Percentiles rank a stretch among this genome's conserved stretches.
These are phyloP conservation scores for Mediolabrus comicus DNA, from an alignment of 108 stramenopile species.

Conservation along the genomic window DNA sequence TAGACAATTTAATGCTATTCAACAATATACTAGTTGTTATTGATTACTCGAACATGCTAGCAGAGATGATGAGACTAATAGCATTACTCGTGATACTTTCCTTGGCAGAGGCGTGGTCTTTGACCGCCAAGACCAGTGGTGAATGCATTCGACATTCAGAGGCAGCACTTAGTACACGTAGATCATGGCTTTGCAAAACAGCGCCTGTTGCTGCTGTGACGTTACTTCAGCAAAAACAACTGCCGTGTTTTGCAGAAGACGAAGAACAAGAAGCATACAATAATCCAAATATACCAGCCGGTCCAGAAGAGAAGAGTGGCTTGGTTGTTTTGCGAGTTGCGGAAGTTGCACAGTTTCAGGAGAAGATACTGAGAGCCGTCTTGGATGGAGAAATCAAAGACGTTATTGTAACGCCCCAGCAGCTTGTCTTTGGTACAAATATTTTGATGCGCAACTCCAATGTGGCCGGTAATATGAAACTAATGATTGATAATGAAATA, in stretches of 20 bases:
- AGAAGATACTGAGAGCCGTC: slow-evolving; percentile 64
- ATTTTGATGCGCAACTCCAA: slow-evolving; percentile 62
- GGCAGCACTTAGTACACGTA: not conserved
- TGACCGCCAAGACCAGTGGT: not conserved
- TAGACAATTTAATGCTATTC: too few species aligned
- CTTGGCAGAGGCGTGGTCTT: not conserved
- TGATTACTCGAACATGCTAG: too few species aligned
- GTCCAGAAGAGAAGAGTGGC: slow-evolving; percentile 44
- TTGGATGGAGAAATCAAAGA: slow-evolving; percentile 50
- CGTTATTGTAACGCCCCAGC: slow-evolving; percentile 54
- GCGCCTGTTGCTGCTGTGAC: not conserved
- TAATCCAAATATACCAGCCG: slow-evolving; percentile 45
- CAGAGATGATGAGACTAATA: too few species aligned
- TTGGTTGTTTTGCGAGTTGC: slow-evolving; percentile 64
- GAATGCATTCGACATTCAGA: too few species aligned
- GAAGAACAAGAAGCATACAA: not conserved
- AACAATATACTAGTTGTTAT: too few species aligned
- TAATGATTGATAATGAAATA: slow-evolving; percentile 65
- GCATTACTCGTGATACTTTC: too few species aligned
- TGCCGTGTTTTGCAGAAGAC: not conserved
- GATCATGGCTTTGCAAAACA: not conserved
- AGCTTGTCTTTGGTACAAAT: slow-evolving; percentile 68
- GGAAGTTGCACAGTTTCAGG: slow-evolving; percentile 70
- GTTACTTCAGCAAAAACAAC: not conserved
- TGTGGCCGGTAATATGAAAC: slow-evolving; percentile 60